These are phyloP conservation scores for Globisporangium okanoganense DNA, from an alignment of 352 stramenopile species.

Conservation along the genomic window DNA sequence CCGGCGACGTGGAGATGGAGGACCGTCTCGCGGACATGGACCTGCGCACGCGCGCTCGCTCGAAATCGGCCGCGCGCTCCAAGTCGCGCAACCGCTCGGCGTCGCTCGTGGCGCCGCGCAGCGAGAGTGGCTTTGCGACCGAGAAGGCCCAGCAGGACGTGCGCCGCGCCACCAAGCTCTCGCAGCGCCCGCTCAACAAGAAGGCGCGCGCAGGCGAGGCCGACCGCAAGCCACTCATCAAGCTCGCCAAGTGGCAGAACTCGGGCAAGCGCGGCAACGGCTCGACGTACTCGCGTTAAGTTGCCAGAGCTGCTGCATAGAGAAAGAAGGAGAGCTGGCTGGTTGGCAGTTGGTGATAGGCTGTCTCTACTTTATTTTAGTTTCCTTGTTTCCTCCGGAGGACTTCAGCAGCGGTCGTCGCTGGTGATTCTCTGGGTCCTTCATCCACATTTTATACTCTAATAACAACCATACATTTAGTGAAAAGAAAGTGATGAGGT, in stretches of 20 bases:
- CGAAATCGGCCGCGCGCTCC: conserved; percentile 63
- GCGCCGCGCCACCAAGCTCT: conserved; percentile 45
- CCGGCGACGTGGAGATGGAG: conserved; percentile 88
- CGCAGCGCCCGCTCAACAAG: conserved; percentile 79
- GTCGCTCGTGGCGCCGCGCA: conserved; percentile 70
- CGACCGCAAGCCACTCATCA: conserved; percentile 74
- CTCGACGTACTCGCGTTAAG: conserved; percentile 76
- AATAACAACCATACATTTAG: conserved; percentile 17
- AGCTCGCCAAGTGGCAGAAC: conserved; percentile 89
- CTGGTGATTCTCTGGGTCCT: not conserved
- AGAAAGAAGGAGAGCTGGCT: conserved; percentile 10
- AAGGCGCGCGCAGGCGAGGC: conserved; percentile 76
- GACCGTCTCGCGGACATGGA: conserved; percentile 65
- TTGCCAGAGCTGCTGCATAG: conserved; percentile 19
- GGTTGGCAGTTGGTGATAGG: not conserved
- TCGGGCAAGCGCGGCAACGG: conserved; percentile 84
- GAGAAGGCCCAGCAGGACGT: conserved; percentile 40
- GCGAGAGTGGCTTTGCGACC: conserved; percentile 63
- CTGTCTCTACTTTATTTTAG: conserved; percentile 13
- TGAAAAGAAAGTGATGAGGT: not conserved
- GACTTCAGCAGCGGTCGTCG: not conserved
- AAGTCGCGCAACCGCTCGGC: conserved; percentile 83
- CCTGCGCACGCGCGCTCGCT: conserved; percentile 60
- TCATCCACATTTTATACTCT: conserved; percentile 21
- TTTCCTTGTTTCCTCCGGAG: conserved; percentile 3